Percentiles rank a stretch among this genome's conserved stretches.
These are phyloP conservation scores for Torulaspora franciscae DNA, from an alignment of 805 yeast species.

Conservation along the genomic window DNA sequence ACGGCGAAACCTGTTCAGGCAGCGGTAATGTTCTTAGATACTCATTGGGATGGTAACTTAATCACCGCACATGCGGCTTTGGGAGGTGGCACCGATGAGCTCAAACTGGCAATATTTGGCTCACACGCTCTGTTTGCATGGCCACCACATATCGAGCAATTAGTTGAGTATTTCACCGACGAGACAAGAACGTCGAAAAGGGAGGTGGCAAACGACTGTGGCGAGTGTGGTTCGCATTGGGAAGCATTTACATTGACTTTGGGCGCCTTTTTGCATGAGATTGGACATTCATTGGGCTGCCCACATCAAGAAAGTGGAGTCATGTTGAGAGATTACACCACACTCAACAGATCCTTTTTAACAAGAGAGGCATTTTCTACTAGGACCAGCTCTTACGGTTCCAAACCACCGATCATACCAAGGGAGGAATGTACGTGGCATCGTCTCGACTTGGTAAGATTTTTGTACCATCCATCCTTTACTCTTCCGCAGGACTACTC, in stretches of 20 bases:
- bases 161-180: constrained; percentile 67
- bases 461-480: constrained; percentile 76
- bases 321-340: constrained; percentile 81
- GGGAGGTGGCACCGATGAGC: constrained; percentile 74
- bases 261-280: constrained; percentile 95
- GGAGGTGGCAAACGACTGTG: constrained; percentile 87
- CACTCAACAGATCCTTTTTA: constrained; percentile 75
- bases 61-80: constrained; percentile 88
- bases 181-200: constrained; percentile 53
- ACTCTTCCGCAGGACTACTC: constrained; percentile 58
- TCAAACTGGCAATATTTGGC: constrained; percentile 86
- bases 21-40: constrained; percentile 79
- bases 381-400: constrained; percentile 48
- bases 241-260: constrained; percentile 79
- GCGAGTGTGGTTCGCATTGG: constrained; percentile 84
- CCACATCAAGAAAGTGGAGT: constrained; percentile 90
- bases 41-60: constrained; percentile 66
- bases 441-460: constrained; percentile 70
- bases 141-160: constrained; percentile 77
- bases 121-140: constrained; percentile 87
- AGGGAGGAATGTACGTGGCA: constrained; percentile 84
- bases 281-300: constrained; percentile 85
- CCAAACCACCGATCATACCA: constrained; percentile 45
- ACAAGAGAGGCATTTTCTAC: constrained; percentile 59
- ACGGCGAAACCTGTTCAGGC: constrained; percentile 58